Percentiles rank a stretch among this genome's conserved stretches.
Conservation (phyloP, 345 rosid genomes). For the Capsella bursapastoris region DNA sequence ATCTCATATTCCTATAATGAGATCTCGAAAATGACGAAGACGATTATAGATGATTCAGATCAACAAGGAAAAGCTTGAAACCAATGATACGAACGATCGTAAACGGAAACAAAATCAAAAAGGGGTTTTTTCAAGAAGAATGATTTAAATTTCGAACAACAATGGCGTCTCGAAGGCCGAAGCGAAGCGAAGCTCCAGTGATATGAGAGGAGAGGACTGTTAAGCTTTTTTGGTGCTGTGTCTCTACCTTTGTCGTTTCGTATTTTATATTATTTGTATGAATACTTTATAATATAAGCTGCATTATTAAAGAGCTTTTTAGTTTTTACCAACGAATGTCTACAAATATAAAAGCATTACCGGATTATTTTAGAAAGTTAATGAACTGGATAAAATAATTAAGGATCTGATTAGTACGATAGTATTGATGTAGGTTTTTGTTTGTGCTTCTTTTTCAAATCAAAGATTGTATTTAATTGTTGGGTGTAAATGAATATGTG, state of each 20-base stretch:
- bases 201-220: slow-evolving; percentile 9
- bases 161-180: not conserved
- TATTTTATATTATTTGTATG: not conserved
- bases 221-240: not conserved
- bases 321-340: not conserved
- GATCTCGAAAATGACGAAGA: slow-evolving; percentile 41
- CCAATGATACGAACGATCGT: not conserved
- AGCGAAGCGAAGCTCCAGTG: not conserved
- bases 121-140: slow-evolving; percentile 23
- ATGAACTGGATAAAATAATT: not conserved
- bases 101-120: not conserved
- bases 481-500: not conserved
- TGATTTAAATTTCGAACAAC: slow-evolving; percentile 1
- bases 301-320: slow-evolving; percentile 6
- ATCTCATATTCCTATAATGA: not conserved
- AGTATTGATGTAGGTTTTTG: too few relatives aligned
- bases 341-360: not conserved
- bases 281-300: not conserved
- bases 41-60: slow-evolving; percentile 29
- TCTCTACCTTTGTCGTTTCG: not conserved
- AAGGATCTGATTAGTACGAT: not conserved
- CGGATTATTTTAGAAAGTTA: not conserved
- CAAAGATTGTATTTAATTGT: not conserved
- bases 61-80: not conserved
- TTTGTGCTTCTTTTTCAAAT: not conserved